Evolutionary conservation across 305 asterid species (phyloP), one percentile per base, ranked within the genome.

Genomic region (Solanum hybrid): DNA sequence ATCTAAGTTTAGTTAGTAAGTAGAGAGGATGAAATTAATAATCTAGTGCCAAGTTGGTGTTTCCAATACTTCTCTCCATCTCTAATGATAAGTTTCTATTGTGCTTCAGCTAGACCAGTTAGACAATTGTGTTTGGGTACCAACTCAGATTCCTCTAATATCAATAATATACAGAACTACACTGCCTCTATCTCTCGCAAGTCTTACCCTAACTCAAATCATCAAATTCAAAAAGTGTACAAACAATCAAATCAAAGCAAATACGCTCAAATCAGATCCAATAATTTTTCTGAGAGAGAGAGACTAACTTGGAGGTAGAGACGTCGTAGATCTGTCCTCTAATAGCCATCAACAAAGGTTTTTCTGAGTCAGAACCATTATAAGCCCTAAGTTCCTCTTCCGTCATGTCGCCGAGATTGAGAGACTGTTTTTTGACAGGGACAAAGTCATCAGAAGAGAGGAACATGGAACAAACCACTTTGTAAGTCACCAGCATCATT

Each of bases 251-350:
- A 37, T 36, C 32, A 79, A 80, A 80, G 33, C 8, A 80, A 80
- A 37, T 80, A 38, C 39, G 32, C 22, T 75, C 33, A 24, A 57
- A 83, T 26, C 68, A 29, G 32, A 86, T 86, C 31, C 51, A 86
- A 86, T 12, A 61, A 17, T 2, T 38, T 38, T 26, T 87, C 22
- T n/a, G 57, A 5, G 79, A 11, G 27, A 15, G 85, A 15, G 85
- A 57, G n/a, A 33, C 75, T 27, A 39, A 96, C 98, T 98, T 94
- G 68, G 98, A 97, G 76, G 96, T 96, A 29, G 99, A 96, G 34
- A 97, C 99, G 45, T 96, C 98, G 39, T 95, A 97, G 95, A 97
- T 96, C 94, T 96, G 97, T 76, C 98, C 98, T 91, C 94, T 97
- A 90, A 95, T 95, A 31, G 98, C 97, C 96, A 97, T 96, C 91